A percentile compares a stretch with the other conserved stretches of the same genome.
These are phyloP conservation scores for Fusarium xylarioides DNA, from an alignment of 2,329 filamentous ascomycete genomes.

Conservation along the genomic window DNA sequence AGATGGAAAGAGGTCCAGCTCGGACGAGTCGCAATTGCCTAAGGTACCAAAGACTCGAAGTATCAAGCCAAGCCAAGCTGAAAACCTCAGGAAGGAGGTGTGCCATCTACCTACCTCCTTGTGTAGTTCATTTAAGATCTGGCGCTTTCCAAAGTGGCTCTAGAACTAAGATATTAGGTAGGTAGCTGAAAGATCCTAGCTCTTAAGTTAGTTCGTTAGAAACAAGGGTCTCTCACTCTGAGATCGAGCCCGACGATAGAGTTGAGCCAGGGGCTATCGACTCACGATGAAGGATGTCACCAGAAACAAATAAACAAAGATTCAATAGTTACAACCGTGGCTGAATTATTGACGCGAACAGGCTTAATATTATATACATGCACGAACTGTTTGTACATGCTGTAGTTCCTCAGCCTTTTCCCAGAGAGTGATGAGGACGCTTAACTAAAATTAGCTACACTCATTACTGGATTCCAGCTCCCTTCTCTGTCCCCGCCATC, in stretches of 20 bases:
- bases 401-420: constrained; percentile 22
- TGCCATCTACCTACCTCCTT: constrained; percentile 12
- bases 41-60: neutral
- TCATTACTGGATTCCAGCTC: constrained; percentile 8
- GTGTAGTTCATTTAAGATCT: constrained; percentile 26
- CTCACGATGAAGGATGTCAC: neutral
- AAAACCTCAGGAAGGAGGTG: constrained; percentile 18
- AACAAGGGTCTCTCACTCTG: neutral
- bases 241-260: neutral
- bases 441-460: constrained; percentile 36
- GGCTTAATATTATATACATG: constrained; percentile 28
- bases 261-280: neutral
- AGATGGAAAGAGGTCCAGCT: neutral
- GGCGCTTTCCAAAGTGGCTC: neutral
- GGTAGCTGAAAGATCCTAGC: constrained; percentile 3
- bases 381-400: constrained; percentile 7
- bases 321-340: constrained; percentile 8
- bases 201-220: neutral
- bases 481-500: constrained; percentile 8
- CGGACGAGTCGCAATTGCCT: constrained; percentile 3
- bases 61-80: constrained; percentile 17
- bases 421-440: neutral
- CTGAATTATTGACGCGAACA: constrained; percentile 8
- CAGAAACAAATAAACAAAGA: constrained; percentile 2
- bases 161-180: neutral